Evolutionary conservation across 2,329 filamentous ascomycete species (phyloP), one percentile per base, ranked within the genome.

Genomic region (Hyphodiscus sp.): DNA sequence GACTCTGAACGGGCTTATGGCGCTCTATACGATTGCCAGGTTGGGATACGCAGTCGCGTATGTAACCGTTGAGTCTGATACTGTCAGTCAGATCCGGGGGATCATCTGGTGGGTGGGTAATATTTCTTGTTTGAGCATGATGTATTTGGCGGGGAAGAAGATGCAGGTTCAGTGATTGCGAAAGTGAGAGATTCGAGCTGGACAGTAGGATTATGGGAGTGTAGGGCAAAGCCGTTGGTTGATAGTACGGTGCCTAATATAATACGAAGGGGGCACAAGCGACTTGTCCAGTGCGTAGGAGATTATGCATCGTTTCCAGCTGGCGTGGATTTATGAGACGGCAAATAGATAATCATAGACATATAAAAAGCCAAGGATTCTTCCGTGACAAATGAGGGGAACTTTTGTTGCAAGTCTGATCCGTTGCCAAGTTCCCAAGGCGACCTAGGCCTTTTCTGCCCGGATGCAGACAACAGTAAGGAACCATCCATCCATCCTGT

Each of bases 31-130:
- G 6, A 15, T 71, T 10, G 71, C 69, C 6, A 68, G 75, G 26
- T 11, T 73, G n/a, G 61, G 61, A 1, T 77, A 76, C 62, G 71
- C 64, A 1, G 57, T 58, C 11, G 63, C 69, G 6, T 77, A 77
- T 62, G 64, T 76, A 1, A 49, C 70, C 1, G 63, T 73, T 30
- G 71, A 71, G 30, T 23, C 19, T 10, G 41, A 29, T 49, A 49
- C 20, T 19, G 41, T 19, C 18, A 47, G 20, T 38, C 33, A 38
- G 33, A 5, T 38, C 16, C 4, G 33, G 11, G 33, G 33, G 11
- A 6, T 38, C 5, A 4, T 38, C 16, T 38, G 33, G 33, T 38
- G 33, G 33, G 33, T 38, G 33, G 33, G 33, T 2, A 38, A 38
- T 38, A 2, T 38, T 13, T 38, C 11, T 38, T 38, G 33, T 13